Base-by-base conservation (phyloP, 2,329 filamentous ascomycete genomes). In the Macrophomina phaseolina region DNA sequence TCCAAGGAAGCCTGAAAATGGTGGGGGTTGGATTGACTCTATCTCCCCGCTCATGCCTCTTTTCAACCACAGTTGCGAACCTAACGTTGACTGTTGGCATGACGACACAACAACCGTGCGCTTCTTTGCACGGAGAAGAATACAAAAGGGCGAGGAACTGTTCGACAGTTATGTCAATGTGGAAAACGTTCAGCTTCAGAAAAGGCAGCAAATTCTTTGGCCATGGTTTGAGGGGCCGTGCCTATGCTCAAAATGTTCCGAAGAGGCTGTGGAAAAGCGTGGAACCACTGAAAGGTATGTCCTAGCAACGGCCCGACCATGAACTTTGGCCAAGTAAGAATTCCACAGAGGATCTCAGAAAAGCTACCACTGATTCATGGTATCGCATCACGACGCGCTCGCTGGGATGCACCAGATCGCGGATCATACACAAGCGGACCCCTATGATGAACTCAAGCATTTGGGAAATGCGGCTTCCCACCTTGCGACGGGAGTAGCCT, bases 31-130 rank as follows among this genome's bases (percentile, higher is more conserved):
- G n/a, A 72, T 76, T 18, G 73, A 74, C 1, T 70, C 69, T 32
- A 70, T 77, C 42, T 74, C 70, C 49, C 71, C 73, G 0, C 64
- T 75, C 16, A 69, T 76, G 63, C 72, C 71, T 18, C 72, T 76
- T 68, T 73, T 78, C 49, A 77, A 78, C 66, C 75, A 77, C 66
- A 75, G 74, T 66, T 77, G 75, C 58, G 69, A 68, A 42, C 74
- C 75, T 5, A 77, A 75, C 66, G 70, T 72, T 23, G 69, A 70
- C 61, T 71, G 68, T 38, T 55, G 55, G 53, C 68, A 70, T n/a
- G 65, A 62, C 1, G 67, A 67, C 8, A 70, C 64, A 5, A 69
- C 40, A 3, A 70, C 66, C 9, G 61, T 71, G 1, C 64, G 65
- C 1, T 70, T 71, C 32, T 70, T 70, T 36, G 66, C 70, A 11